Conservation (phyloP, 1,284 basidiomycete genomes). For the Athelia sp. region DNA sequence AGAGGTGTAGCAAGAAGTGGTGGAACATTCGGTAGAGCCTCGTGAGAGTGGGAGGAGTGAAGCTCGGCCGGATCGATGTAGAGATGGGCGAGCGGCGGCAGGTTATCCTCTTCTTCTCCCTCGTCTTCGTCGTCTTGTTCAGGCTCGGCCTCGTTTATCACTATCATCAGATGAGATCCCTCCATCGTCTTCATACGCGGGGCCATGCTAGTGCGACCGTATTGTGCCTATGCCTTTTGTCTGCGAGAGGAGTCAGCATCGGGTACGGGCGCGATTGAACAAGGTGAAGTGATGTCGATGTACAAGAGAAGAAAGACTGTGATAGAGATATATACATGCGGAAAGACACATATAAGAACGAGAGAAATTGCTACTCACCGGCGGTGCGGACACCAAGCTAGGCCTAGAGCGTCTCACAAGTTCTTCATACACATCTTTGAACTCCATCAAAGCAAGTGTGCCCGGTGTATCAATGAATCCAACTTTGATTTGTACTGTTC, state of each 20-base stretch:
- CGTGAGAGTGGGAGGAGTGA: too few relatives aligned
- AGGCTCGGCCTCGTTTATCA: constrained; percentile 19
- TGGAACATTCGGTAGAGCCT: too few relatives aligned
- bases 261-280: constrained; percentile 2
- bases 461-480: constrained; percentile 62
- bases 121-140: too few relatives aligned
- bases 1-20: too few relatives aligned
- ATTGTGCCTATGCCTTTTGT: constrained; percentile 88
- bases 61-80: too few relatives aligned
- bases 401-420: constrained; percentile 61
- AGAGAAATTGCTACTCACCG: constrained; percentile 46
- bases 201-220: constrained; percentile 55
- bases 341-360: constrained; percentile 1
- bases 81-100: too few relatives aligned
- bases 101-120: too few relatives aligned
- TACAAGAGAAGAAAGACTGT: constrained; percentile 2
- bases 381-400: constrained; percentile 72
- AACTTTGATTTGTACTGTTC: constrained; percentile 68
- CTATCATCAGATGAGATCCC: constrained; percentile 54
- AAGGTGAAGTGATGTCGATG: background rate
- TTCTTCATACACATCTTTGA: constrained; percentile 56
- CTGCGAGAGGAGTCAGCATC: constrained; percentile 34
- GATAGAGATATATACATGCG: too few relatives aligned
- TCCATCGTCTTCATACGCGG: constrained; percentile 72
- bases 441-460: constrained; percentile 31